Percentiles rank a stretch among this genome's conserved stretches.
phyloP scores from a whole-genome alignment of 306 rosid genomes.

The Vicia faba region DNA sequence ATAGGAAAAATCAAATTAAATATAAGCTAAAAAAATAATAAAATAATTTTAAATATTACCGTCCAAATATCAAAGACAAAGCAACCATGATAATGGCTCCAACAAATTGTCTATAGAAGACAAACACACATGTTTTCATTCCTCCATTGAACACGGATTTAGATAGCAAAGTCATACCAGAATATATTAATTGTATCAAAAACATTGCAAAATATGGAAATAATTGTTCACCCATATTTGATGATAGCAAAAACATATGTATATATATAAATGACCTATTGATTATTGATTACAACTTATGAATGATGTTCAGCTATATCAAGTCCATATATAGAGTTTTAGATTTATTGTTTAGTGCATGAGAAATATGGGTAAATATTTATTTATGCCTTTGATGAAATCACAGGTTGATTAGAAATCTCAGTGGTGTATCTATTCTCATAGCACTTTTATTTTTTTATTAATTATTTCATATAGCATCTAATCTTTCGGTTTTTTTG shows the following conservation, averaged over 20 bases:
- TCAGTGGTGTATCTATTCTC: slow-evolving; percentile 54
- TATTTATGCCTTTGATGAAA: slow-evolving; percentile 11
- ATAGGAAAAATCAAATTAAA: slow-evolving; percentile 11
- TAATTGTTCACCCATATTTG: slow-evolving; percentile 48
- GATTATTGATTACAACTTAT: slow-evolving; percentile 5
- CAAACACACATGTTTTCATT: slow-evolving; percentile 49
- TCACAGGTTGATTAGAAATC: slow-evolving; percentile 12
- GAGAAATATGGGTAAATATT: not conserved
- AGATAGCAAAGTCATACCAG: slow-evolving; percentile 55
- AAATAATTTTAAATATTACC: slow-evolving; percentile 30
- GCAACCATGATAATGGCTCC: slow-evolving; percentile 55
- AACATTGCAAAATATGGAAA: slow-evolving; percentile 57
- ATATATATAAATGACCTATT: not conserved
- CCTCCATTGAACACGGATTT: slow-evolving; percentile 60
- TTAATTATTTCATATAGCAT: slow-evolving; percentile 37
- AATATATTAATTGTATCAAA: slow-evolving; percentile 48
- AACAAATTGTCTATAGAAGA: slow-evolving; percentile 50
- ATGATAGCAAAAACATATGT: slow-evolving; percentile 5
- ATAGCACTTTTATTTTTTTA: slow-evolving; percentile 39
- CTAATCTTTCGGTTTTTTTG: slow-evolving; percentile 33
- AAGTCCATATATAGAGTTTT: slow-evolving; percentile 26
- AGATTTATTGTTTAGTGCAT: slow-evolving; percentile 7
- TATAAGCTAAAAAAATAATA: not conserved
- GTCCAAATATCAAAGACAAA: slow-evolving; percentile 46
- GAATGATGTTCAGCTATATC: slow-evolving; percentile 12